Evolutionary conservation across 768 basidiomycete genomes (phyloP).

Genomic region (Phlebiopsis gigantea): DNA sequence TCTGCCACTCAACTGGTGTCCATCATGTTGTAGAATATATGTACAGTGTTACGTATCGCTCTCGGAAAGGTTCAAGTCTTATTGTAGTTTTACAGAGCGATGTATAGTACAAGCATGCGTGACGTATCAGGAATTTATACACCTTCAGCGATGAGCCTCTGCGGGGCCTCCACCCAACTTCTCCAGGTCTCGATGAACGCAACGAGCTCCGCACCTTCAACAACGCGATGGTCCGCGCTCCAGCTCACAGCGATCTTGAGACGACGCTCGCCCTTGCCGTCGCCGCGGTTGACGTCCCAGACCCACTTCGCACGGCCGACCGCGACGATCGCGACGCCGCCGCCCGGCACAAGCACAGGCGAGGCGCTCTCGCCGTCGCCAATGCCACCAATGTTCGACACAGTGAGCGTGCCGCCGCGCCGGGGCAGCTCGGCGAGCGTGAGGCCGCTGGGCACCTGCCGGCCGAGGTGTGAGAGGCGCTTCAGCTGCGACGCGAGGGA

Average conservation of each 20-base stretch:
- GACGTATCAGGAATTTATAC: constrained; percentile 22
- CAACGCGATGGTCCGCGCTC: constrained; percentile 83
- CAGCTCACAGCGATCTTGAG: constrained; percentile 67
- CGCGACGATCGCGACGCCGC: constrained; percentile 82
- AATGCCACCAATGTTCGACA: constrained; percentile 81
- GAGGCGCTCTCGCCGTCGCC: constrained; percentile 65
- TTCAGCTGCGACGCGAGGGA: constrained; percentile 55
- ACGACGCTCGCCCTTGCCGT: constrained; percentile 45
- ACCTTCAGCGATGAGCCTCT: constrained; percentile 54
- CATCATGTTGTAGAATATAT: too few species aligned
- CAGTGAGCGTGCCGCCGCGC: constrained; percentile 72
- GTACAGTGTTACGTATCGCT: too few species aligned
- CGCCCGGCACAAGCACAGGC: constrained; percentile 76
- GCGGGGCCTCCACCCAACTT: constrained; percentile 70
- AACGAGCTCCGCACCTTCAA: constrained; percentile 86
- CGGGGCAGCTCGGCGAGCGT: constrained; percentile 66
- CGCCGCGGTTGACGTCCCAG: constrained; percentile 57
- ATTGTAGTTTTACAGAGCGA: too few species aligned
- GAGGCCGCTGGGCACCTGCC: constrained; percentile 61
- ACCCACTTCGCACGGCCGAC: constrained; percentile 76
- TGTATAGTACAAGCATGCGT: not conserved
- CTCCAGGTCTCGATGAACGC: constrained; percentile 88
- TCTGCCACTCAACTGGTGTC: too few species aligned
- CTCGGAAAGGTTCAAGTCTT: too few species aligned
- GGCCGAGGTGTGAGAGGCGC: constrained; percentile 57